Conservation (phyloP, 2,329 filamentous ascomycete genomes). For the Dendrostoma leiphaemia region DNA sequence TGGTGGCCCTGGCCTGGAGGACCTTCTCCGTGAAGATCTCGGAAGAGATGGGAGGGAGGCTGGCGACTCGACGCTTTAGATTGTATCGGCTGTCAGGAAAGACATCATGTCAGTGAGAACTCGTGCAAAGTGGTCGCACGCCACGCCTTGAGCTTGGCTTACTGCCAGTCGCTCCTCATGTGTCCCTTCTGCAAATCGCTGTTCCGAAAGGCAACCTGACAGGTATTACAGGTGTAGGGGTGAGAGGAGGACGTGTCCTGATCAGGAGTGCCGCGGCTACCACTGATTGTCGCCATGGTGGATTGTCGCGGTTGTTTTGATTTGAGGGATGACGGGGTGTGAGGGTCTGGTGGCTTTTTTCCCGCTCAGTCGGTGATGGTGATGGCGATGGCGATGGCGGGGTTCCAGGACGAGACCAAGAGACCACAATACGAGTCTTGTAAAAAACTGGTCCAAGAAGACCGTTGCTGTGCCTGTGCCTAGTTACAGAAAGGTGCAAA, state of each 20-base stretch:
- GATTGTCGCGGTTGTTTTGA: background rate
- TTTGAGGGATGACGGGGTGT: background rate
- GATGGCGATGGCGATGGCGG: background rate
- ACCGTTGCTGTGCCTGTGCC: too few species aligned
- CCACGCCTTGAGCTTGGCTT: conserved; percentile 45
- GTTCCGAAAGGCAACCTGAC: conserved; percentile 92
- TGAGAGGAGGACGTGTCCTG: conserved; percentile 54
- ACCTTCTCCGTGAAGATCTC: conserved; percentile 97
- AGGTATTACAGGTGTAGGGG: conserved; percentile 97
- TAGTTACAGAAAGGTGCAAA: too few species aligned
- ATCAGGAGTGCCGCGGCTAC: conserved; percentile 31
- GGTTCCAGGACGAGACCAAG: background rate
- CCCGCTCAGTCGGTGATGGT: background rate
- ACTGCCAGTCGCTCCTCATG: conserved; percentile 99
- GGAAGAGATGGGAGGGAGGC: conserved; percentile 84
- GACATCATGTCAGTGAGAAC: background rate
- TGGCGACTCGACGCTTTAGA: conserved; percentile 88
- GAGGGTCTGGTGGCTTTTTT: background rate
- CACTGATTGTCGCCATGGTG: conserved; percentile 50
- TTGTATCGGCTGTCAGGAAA: conserved; percentile 73
- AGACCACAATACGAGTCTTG: background rate
- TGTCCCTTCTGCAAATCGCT: conserved; percentile 90
- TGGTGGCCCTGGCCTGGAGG: conserved; percentile 80
- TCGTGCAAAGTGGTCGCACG: background rate
- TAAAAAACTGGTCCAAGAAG: too few species aligned